A percentile compares a stretch with the other conserved stretches of the same genome.
phyloP scores from a whole-genome alignment of 768 basidiomycete species.

The Naganishia friedmannii region DNA sequence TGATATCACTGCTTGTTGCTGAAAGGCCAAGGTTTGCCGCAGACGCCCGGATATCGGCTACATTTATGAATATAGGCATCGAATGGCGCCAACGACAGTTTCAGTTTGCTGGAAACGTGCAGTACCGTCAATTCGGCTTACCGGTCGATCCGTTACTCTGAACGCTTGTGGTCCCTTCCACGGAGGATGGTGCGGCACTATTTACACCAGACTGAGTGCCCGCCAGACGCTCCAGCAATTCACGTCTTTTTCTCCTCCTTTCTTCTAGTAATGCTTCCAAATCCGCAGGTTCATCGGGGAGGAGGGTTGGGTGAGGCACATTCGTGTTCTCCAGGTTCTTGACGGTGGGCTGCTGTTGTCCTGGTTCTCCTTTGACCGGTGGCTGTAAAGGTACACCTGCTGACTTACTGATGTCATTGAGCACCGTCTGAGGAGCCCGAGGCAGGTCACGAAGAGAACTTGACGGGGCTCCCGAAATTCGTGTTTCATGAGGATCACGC shows the following conservation, averaged over 20 bases:
- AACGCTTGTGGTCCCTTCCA: conserved; percentile 23
- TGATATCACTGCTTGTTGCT: conserved; percentile 30
- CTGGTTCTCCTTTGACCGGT: not conserved
- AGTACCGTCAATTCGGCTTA: not conserved
- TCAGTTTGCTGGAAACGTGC: not conserved
- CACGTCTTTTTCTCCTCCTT: conserved; percentile 44
- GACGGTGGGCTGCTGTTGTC: not conserved
- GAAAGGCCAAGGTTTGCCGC: conserved; percentile 38
- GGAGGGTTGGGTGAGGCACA: not conserved
- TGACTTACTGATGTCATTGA: conserved; percentile 31
- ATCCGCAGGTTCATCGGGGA: conserved; percentile 22
- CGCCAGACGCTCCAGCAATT: conserved; percentile 49
- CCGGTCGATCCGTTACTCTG: conserved; percentile 13
- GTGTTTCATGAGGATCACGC: not conserved
- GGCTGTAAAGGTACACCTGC: conserved; percentile 29
- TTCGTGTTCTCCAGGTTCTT: not conserved
- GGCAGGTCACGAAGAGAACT: not conserved
- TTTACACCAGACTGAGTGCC: conserved; percentile 40
- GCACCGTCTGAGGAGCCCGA: conserved; percentile 30
- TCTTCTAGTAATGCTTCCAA: conserved; percentile 45
- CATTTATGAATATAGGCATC: not conserved
- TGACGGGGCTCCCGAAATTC: not conserved
- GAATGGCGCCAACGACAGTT: not conserved
- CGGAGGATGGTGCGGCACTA: conserved; percentile 23
- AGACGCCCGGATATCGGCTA: conserved; percentile 38